Evolutionary conservation across 176 grass and related monocot species (phyloP).

Genomic region (Elaeis guineensis): DNA sequence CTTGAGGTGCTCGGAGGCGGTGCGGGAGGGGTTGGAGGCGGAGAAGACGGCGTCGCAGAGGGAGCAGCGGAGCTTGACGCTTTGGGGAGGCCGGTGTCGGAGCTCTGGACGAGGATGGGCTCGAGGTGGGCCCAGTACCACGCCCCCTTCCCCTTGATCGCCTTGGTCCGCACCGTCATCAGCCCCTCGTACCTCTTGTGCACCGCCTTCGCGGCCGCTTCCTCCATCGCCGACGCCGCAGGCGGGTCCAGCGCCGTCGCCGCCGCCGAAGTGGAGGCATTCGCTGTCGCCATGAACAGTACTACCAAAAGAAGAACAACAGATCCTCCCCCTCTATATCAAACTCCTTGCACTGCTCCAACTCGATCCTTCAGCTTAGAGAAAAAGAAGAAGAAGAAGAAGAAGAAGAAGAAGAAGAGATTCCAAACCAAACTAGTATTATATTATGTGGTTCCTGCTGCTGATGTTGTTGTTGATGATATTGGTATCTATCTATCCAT

Average conservation of each 20-base stretch:
- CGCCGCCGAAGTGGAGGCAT: conserved; percentile 12
- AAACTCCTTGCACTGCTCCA: too few relatives aligned
- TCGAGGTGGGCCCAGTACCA: conserved; percentile 87
- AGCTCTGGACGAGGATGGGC: conserved; percentile 40
- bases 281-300: too few relatives aligned
- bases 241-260: conserved; percentile 24
- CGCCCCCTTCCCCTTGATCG: conserved; percentile 62
- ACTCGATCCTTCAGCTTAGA: too few relatives aligned
- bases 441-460: too few relatives aligned
- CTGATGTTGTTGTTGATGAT: too few relatives aligned
- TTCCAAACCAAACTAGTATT: too few relatives aligned
- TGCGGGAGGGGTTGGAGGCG: conserved; percentile 60
- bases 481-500: too few relatives aligned
- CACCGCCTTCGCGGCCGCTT: conserved; percentile 25
- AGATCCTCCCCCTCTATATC: too few relatives aligned
- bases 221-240: conserved; percentile 25
- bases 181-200: conserved; percentile 50
- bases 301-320: too few relatives aligned
- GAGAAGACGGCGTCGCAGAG: conserved; percentile 55
- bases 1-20: conserved; percentile 78
- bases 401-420: too few relatives aligned
- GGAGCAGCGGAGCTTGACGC: conserved; percentile 37
- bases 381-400: too few relatives aligned
- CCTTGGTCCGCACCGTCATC: conserved; percentile 57
- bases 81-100: conserved; percentile 42